These are phyloP conservation scores for Lathyrus tuberosus DNA, from an alignment of 306 rosid species.

Conservation along the genomic window DNA sequence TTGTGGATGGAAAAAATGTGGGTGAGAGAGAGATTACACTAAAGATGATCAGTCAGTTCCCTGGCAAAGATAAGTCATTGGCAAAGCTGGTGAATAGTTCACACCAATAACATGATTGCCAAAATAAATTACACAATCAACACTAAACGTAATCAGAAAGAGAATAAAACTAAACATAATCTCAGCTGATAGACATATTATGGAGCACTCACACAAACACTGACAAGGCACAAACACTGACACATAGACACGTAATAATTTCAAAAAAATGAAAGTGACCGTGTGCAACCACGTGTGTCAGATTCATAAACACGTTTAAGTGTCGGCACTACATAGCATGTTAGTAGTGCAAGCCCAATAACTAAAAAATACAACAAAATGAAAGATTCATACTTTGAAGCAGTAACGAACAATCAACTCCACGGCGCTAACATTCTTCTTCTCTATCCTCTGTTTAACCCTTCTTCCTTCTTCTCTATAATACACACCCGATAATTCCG, in stretches of 20 bases:
- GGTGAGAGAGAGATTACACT: neutral
- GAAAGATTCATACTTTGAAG: constrained; percentile 69
- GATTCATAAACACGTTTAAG: neutral
- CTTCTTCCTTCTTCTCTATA: constrained; percentile 89
- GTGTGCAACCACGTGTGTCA: neutral
- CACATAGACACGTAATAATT: neutral
- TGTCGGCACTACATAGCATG: neutral
- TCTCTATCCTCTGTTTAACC: constrained; percentile 75
- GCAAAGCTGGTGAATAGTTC: neutral
- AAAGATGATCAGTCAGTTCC: neutral
- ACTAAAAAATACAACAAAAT: neutral
- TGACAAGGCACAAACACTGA: neutral
- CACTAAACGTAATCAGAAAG: constrained; percentile 8
- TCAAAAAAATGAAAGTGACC: neutral
- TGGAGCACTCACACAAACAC: neutral
- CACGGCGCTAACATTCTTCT: constrained; percentile 60
- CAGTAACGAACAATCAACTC: constrained; percentile 85
- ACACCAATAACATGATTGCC: neutral
- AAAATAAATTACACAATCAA: neutral
- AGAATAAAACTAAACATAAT: constrained; percentile 1
- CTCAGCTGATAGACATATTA: constrained; percentile 18
- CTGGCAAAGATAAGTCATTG: neutral
- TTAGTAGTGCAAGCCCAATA: neutral
- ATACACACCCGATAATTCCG: constrained; percentile 66
- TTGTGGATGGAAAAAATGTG: neutral